Base-by-base conservation (phyloP, 1,284 basidiomycete species). In the Ustanciosporium gigantosporum region DNA sequence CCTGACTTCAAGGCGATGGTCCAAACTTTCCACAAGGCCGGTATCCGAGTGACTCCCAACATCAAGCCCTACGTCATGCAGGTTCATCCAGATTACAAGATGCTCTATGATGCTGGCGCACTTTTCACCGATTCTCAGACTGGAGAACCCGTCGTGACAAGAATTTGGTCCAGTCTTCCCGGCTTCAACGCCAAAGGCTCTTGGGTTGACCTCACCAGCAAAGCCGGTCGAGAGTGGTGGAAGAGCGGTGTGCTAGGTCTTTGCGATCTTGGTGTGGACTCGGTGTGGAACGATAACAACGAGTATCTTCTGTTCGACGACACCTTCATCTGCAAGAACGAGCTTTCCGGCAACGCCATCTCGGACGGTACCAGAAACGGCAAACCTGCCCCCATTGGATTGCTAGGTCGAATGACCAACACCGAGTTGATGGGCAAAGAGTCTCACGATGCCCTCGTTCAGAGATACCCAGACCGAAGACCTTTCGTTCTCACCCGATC, bases 251-350 rank as follows among this genome's bases (percentile, higher is more conserved):
- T 80, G 7, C 53, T 70, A 32, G 60, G 59, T 11, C 59, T 81
- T 9, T 76, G 80, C 31, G 74, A 76, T 31, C 57, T 76, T 6
- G 80, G 80, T 6, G 72, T 77, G 14, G 80, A 81, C 50, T 77
- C 76, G 25, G 78, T 79, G 66, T 81, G 79, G 79, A 79, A 80
- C 61, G 80, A 81, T 61, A 81, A 81, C 74, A 79, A 80, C 74
- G 80, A 81, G 57, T 81, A 73, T 46, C 74, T 75, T 25, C 72
- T 80, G 7, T 79, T 79, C 39, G 79, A 80, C 38, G 79, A 80
- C 53, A 69, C 59, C 13, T 80, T 77, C 55, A 42, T 74, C 25
- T 66, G 59, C 42, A 60, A 58, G 31, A 70, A 69, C 61, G 58
- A 69, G 41, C 52, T 66, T 2, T 31, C 31, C 3, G 58, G 46